Percentiles rank a stretch among this genome's conserved stretches.
Evolutionary conservation across 2,329 filamentous ascomycete genomes (phyloP).

Genomic region (Proliferodiscus dingleyae): DNA sequence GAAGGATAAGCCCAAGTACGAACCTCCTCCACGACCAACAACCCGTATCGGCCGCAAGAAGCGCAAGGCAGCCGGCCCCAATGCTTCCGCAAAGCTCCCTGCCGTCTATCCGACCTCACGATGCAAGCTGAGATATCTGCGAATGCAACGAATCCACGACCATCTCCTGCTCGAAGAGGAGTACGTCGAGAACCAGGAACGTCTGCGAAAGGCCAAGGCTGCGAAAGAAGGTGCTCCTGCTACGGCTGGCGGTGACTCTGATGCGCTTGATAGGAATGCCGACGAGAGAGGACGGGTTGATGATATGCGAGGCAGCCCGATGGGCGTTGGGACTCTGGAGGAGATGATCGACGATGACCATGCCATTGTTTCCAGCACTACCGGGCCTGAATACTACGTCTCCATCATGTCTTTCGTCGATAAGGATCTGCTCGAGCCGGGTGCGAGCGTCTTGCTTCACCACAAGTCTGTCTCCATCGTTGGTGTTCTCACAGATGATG

Average conservation of each 20-base stretch:
- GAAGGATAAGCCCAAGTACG: constrained; percentile 99
- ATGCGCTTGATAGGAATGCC: constrained; percentile 78
- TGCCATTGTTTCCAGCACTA: constrained; percentile 95
- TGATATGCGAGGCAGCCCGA: constrained; percentile 96
- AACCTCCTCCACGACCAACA: constrained; percentile 92
- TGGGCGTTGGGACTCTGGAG: constrained; percentile 96
- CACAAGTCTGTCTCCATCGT: constrained; percentile 98
- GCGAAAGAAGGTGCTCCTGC: constrained; percentile 62
- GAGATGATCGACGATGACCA: constrained; percentile 99
- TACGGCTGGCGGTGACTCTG: constrained; percentile 58
- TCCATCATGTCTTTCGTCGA: constrained; percentile 99
- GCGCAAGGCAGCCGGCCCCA: constrained; percentile 90
- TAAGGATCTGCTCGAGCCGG: constrained; percentile 95
- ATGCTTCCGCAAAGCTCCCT: constrained; percentile 91
- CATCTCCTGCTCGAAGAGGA: constrained; percentile 95
- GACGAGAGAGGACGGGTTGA: constrained; percentile 94
- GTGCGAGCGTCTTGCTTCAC: constrained; percentile 89
- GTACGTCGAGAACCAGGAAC: constrained; percentile 98
- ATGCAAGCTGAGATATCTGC: constrained; percentile 94
- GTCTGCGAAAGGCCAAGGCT: constrained; percentile 84
- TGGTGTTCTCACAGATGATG: constrained; percentile 92
- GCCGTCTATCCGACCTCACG: constrained; percentile 90
- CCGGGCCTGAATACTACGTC: constrained; percentile 97
- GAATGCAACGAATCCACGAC: constrained; percentile 98
- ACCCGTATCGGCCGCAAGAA: constrained; percentile 98